A percentile compares a stretch with the other conserved stretches of the same genome.
Evolutionary conservation across 768 basidiomycete genomes (phyloP).

Genomic region (Rhizopogon vinicolor): DNA sequence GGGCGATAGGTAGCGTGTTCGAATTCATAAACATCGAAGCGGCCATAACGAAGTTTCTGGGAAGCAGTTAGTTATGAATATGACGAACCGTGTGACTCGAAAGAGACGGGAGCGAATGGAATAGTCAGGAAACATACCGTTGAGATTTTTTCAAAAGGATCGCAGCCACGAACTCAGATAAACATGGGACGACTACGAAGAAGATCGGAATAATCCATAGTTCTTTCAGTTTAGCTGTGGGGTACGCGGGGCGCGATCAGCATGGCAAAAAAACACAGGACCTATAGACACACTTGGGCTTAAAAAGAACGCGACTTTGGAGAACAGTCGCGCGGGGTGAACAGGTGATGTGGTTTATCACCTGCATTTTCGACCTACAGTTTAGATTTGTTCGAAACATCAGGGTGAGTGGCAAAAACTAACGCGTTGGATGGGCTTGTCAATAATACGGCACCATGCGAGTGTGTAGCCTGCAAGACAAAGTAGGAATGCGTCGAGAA

Average conservation of each 20-base stretch:
- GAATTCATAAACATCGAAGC: slow-evolving; percentile 92
- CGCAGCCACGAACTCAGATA: slow-evolving; percentile 69
- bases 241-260: neutral
- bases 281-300: no score
- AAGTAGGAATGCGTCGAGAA: slow-evolving; percentile 82
- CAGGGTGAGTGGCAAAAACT: slow-evolving; percentile 8
- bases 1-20: slow-evolving; percentile 90
- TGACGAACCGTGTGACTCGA: neutral
- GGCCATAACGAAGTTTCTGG: slow-evolving; percentile 73
- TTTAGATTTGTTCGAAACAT: no score
- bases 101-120: neutral
- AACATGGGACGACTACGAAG: slow-evolving; percentile 69
- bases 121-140: slow-evolving; percentile 41
- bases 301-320: no score
- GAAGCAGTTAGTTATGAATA: neutral
- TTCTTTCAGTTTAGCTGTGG: slow-evolving; percentile 66
- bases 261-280: neutral
- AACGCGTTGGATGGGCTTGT: slow-evolving; percentile 88
- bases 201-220: slow-evolving; percentile 87
- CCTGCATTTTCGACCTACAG: no score
- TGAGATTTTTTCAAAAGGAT: slow-evolving; percentile 68
- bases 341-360: no score
- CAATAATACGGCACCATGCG: slow-evolving; percentile 74
- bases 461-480: slow-evolving; percentile 83
- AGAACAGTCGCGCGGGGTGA: no score